Percentiles rank a stretch among this genome's conserved stretches.
Evolutionary conservation across 805 yeast species (phyloP).

Genomic region (Nakazawaea anatomiae): DNA sequence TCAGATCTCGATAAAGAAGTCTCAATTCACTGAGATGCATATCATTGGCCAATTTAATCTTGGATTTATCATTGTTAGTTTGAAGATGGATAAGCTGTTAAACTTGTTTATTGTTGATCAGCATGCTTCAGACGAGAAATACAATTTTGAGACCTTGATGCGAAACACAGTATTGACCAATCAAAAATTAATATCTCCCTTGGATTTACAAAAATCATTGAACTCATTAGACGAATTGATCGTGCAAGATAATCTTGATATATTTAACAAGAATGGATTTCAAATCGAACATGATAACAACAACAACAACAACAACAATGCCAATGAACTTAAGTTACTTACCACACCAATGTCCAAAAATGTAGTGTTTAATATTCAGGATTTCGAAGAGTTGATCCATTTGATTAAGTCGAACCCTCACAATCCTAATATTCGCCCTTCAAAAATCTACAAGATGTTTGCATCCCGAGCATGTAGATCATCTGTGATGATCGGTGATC

Average conservation of each 20-base stretch:
- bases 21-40: conserved; percentile 69
- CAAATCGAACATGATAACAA: conserved; percentile 28
- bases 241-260: conserved; percentile 51
- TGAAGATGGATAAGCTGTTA: conserved; percentile 28
- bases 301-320: conserved; percentile 15
- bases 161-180: conserved; percentile 41
- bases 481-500: conserved; percentile 90
- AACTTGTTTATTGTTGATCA: conserved; percentile 90
- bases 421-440: conserved; percentile 44
- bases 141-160: conserved; percentile 59
- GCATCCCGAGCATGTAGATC: conserved; percentile 95
- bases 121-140: conserved; percentile 97
- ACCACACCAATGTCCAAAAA: conserved; percentile 73
- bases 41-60: conserved; percentile 90
- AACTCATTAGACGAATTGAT: conserved; percentile 74
- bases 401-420: conserved; percentile 50
- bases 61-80: conserved; percentile 83
- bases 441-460: conserved; percentile 76
- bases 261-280: conserved; percentile 77
- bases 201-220: conserved; percentile 41
- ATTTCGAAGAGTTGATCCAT: conserved; percentile 74
- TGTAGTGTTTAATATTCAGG: conserved; percentile 57
- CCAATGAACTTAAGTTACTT: conserved; percentile 50
- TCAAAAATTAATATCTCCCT: conserved; percentile 66
- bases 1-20: conserved; percentile 29